A percentile compares a stretch with the other conserved stretches of the same genome.
Evolutionary conservation across 2,329 filamentous ascomycete genomes (phyloP).

Genomic region (Pseudopithomyces chartarum): DNA sequence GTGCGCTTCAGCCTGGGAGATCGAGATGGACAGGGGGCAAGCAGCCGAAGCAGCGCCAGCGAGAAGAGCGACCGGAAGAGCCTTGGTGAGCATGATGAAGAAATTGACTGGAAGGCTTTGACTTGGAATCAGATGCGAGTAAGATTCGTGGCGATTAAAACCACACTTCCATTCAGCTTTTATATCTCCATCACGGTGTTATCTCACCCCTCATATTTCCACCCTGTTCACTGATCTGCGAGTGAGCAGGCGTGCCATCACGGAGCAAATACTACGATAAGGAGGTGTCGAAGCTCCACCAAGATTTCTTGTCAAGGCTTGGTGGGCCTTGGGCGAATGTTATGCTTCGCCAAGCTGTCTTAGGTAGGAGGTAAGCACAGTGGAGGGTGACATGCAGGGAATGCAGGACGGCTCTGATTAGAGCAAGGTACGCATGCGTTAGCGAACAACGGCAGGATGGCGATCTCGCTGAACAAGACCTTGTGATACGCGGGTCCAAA

Average conservation of each 20-base stretch:
- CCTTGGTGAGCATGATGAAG: slow-evolving; percentile 10
- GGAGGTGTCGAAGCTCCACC: slow-evolving; percentile 13
- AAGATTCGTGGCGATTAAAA: not conserved
- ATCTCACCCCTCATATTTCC: not conserved
- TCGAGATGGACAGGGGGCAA: slow-evolving; percentile 14
- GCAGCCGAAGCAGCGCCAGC: slow-evolving; percentile 17
- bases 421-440: not conserved
- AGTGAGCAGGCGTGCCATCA: not conserved
- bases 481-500: not conserved
- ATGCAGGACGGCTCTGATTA: not conserved
- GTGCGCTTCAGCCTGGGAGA: slow-evolving; percentile 8
- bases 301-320: slow-evolving; percentile 13
- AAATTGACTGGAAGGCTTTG: not conserved
- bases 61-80: slow-evolving; percentile 13
- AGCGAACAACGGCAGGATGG: not conserved
- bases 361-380: slow-evolving; percentile 4
- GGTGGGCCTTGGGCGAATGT: slow-evolving; percentile 11
- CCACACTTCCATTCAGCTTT: not conserved
- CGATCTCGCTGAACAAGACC: not conserved
- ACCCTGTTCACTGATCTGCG: not conserved
- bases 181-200: not conserved
- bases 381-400: not conserved
- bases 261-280: slow-evolving; percentile 12
- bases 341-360: slow-evolving; percentile 16
- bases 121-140: not conserved